Percentiles rank a stretch among this genome's conserved stretches.
These are phyloP conservation scores for Myxozyma monticola DNA, from an alignment of 805 yeast species.

Conservation along the genomic window DNA sequence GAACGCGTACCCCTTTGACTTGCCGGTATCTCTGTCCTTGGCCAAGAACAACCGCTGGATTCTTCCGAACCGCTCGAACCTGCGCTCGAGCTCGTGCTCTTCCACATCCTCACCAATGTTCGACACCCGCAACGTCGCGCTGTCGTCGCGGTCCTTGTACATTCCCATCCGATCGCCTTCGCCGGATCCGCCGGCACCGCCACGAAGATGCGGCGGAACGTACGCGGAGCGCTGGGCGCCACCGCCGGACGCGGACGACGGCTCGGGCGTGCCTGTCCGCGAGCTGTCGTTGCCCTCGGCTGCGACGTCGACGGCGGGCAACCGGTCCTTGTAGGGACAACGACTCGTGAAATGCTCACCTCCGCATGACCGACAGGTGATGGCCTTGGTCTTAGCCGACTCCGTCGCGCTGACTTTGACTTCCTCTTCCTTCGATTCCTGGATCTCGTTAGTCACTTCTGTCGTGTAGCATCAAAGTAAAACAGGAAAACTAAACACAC, in stretches of 20 bases:
- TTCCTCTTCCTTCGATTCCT: conserved; percentile 60
- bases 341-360: conserved; percentile 91
- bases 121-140: conserved; percentile 83
- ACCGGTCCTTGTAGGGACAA: conserved; percentile 93
- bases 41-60: conserved; percentile 77
- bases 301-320: conserved; percentile 55
- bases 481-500: conserved; percentile 1
- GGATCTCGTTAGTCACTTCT: conserved; percentile 39
- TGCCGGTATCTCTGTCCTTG: conserved; percentile 89
- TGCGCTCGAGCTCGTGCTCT: conserved; percentile 74
- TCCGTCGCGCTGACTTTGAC: conserved; percentile 70
- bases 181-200: conserved; percentile 42
- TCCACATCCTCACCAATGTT: conserved; percentile 83
- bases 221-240: conserved; percentile 41
- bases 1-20: conserved; percentile 93
- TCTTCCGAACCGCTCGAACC: conserved; percentile 70
- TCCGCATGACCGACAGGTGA: conserved; percentile 85
- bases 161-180: conserved; percentile 33
- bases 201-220: conserved; percentile 64
- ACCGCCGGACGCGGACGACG: conserved; percentile 38
- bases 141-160: conserved; percentile 68
- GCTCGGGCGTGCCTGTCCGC: conserved; percentile 37
- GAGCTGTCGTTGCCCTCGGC: conserved; percentile 33
- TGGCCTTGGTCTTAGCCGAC: conserved; percentile 48
- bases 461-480: background rate